These are phyloP conservation scores for Fusarium circinatum DNA, from an alignment of 2,329 filamentous ascomycete genomes.

Conservation along the genomic window DNA sequence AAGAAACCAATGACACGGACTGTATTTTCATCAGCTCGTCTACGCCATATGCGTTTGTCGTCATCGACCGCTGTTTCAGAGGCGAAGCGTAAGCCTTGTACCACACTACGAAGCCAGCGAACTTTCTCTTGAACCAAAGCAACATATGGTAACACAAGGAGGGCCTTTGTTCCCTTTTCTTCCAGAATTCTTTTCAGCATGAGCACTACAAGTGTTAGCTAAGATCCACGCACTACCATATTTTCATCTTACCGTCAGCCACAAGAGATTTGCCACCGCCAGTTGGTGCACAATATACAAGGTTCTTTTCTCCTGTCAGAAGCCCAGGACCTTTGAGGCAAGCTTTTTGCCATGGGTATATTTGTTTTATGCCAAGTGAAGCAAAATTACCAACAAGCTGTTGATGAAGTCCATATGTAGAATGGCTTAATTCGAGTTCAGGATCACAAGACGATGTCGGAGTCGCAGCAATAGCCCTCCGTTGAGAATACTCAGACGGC, in stretches of 20 bases:
- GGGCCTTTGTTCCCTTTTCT: constrained; percentile 71
- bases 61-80: constrained; percentile 49
- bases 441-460: constrained; percentile 63
- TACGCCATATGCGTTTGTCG: constrained; percentile 60
- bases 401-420: constrained; percentile 69
- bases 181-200: constrained; percentile 78
- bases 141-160: constrained; percentile 80
- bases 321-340: constrained; percentile 76
- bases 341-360: constrained; percentile 83
- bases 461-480: constrained; percentile 62
- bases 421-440: constrained; percentile 69
- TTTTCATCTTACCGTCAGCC: constrained; percentile 62
- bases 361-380: constrained; percentile 73
- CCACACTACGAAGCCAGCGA: constrained; percentile 75
- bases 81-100: constrained; percentile 65
- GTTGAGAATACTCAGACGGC: constrained; percentile 67
- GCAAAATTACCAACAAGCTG: constrained; percentile 72
- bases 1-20: constrained; percentile 79
- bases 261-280: constrained; percentile 83
- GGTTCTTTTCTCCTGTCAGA: constrained; percentile 71
- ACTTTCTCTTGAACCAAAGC: constrained; percentile 84
- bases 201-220: constrained; percentile 58
- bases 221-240: background rate
- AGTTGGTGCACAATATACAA: constrained; percentile 84
- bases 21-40: constrained; percentile 64